Evolutionary conservation across 257 asterid species (phyloP), one percentile per base, ranked within the genome.

Genomic region (Nicotiana undulata): DNA sequence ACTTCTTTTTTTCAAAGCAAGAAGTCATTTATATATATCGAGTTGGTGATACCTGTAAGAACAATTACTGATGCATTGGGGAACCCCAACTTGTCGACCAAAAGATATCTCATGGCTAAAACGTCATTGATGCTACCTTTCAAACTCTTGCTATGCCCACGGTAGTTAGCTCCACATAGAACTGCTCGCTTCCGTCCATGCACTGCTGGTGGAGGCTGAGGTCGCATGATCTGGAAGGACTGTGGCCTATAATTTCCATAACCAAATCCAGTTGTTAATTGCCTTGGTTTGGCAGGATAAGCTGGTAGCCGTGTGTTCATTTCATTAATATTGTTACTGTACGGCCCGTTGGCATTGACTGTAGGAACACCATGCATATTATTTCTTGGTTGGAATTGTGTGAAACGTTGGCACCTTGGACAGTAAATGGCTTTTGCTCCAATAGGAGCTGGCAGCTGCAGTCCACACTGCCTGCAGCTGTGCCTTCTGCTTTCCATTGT

Each of bases 131-230:
- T 84, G 28, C 87, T 88, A 56, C 97, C 97, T 5, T 86, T 82
- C 22, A 92, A 86, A 84, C 84, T 88, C 87, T 83, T 72, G 40
- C 49, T 83, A 81, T 88, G 89, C 10, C 91, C 92, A 15, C 86
- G 75, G 85, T 92, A 92, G 85, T 88, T 90, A 55, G 88, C 86
- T 63, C 93, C 95, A 83, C 97, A 92, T 51, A 90, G 79, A 74
- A 89, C 87, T n/a, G 94, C 94, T 70, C 97, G 86, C 82, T 86
- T 90, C 79, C 74, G 82, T 55, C 90, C 89, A 61, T 82, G 83
- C 3, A 85, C 83, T 18, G 91, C 66, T 63, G 52, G 49, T 8
- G 49, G 49, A 40, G 49, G 49, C 49, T 8, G 70, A 29, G 90
- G 83, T 59, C 52, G 64, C 72, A 85, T 78, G 15, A 22, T 3